Evolutionary conservation across 1,284 basidiomycete genomes (phyloP), one percentile per base, ranked within the genome.

Genomic region (Leucoagaricus sp.): DNA sequence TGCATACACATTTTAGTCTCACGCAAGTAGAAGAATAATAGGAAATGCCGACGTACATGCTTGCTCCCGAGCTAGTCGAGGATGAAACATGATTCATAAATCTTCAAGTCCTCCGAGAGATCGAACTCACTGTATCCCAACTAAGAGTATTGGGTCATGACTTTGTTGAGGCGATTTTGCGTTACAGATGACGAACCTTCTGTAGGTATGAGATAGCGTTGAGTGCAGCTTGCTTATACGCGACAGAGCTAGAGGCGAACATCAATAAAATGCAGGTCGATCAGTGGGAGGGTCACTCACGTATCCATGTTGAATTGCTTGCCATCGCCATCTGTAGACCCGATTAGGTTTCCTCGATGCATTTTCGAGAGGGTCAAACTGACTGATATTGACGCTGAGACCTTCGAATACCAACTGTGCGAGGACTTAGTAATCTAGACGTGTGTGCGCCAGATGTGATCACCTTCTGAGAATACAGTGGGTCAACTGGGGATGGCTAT

Each of bases 221-320:
- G 52, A 89, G 72, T 0, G 89, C 87, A 5, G 91, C 91, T 66
- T 90, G 87, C 67, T 91, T 90, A 69, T 89, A 91, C 2, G 89
- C 88, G 6, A 89, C 86, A 15, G 87, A 85, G 0, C 85, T 45
- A 4, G 34, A 31, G 13, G 0, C 17, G 9, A 8, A 48, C 23
- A 23, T 15, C 3, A 38, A 26, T n/a, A 17, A 9, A 21, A 53
- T n/a, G 7, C 42, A 28, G 7, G 4, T 19, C 7, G 42, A 41
- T 29, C 1, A 4, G 19, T 41, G 15, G n/a, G 4, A 1, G 28
- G 4, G 31, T 2, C 12, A 68, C 84, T 67, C 63, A 86, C 84
- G 87, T 84, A 62, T 89, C 85, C 89, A 91, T 91, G 65, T 85
- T 80, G 67, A 87, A 86, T 67, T 91, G 89, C 60, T 81, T 85